Conservation (phyloP, 2,329 filamentous ascomycete genomes). For the Massarina eburnea region DNA sequence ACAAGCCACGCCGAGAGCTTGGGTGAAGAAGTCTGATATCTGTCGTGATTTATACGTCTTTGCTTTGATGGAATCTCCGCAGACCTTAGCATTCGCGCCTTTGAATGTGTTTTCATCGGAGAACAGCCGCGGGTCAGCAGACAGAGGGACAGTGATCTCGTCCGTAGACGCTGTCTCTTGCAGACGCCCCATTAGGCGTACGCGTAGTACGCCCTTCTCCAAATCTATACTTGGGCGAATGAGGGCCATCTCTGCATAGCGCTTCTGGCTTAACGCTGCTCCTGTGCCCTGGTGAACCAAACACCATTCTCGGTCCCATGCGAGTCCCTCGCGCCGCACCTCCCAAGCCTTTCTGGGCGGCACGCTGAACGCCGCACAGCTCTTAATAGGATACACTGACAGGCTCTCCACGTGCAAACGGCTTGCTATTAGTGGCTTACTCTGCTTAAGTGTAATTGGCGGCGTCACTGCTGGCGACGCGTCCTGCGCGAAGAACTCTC, state of each 20-base stretch:
- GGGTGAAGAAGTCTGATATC: constrained; percentile 77
- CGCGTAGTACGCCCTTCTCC: constrained; percentile 62
- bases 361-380: constrained; percentile 78
- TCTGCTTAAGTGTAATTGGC: constrained; percentile 22
- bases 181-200: constrained; percentile 54
- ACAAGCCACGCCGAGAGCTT: constrained; percentile 75
- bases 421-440: constrained; percentile 30
- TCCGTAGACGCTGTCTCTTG: constrained; percentile 32
- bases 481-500: constrained; percentile 47
- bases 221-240: constrained; percentile 76
- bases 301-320: constrained; percentile 97
- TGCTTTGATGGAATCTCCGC: constrained; percentile 74
- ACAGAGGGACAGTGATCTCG: constrained; percentile 59
- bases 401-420: constrained; percentile 50
- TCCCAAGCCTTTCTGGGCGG: constrained; percentile 69
- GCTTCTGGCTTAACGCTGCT: constrained; percentile 83
- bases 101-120: constrained; percentile 43
- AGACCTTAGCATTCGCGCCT: constrained; percentile 67
- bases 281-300: constrained; percentile 84
- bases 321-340: constrained; percentile 77
- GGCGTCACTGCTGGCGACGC: constrained; percentile 10
- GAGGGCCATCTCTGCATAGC: constrained; percentile 83
- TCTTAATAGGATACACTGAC: constrained; percentile 88
- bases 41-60: constrained; percentile 67
- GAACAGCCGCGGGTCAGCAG: constrained; percentile 65